Base-by-base conservation (phyloP, 495 filamentous ascomycete genomes). In the Aspergillus avenaceus region DNA sequence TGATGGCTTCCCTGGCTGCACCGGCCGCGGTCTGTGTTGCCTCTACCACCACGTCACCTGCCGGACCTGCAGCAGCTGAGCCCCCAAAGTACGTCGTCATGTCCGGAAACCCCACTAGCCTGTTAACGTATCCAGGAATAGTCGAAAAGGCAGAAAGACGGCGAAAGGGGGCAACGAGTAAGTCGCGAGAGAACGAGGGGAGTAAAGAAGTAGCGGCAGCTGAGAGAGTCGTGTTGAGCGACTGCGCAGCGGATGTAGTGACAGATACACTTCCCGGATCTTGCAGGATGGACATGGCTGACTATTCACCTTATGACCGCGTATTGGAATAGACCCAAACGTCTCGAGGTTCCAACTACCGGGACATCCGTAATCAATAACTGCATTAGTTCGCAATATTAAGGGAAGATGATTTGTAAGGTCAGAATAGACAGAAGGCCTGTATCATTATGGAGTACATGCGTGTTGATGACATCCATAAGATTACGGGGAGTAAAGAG, bases 141-240 rank as follows among this genome's bases (percentile, higher is more conserved):
- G 65, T 67, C 11, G 53, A 62, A 41, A 73, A 65, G 1, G 68
- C 65, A 44, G 72, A 69, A 19, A 75, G 56, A 23, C 59, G 68
- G 38, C 70, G 71, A 52, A 74, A 53, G 23, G 71, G 69, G 21
- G 64, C 51, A 5, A 55, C 55, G 23, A 74, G 49, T 16, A 73
- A 47, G 22, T 69, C 62, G 49, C 63, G 67, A 13, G 69, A 57
- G 40, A 55, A 63, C 8, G 62, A 66, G 16, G 69, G 67, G n/a
- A 71, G 37, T 12, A 62, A 32, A 29, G 61, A 61, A 41, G 37
- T 29, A 26, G 50, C 37, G 41, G 70, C 45, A 38, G 53, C 38
- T 6, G 26, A n/a, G 31, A 58, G 55, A 1, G 61, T 45, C n/a
- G 60, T 56, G 42, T 62, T 61, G 22, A 58, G 44, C 24, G 47